Percentiles rank a stretch among this genome's conserved stretches.
These are phyloP conservation scores for Laguncularia racemosa DNA, from an alignment of 345 rosid species.

Conservation along the genomic window DNA sequence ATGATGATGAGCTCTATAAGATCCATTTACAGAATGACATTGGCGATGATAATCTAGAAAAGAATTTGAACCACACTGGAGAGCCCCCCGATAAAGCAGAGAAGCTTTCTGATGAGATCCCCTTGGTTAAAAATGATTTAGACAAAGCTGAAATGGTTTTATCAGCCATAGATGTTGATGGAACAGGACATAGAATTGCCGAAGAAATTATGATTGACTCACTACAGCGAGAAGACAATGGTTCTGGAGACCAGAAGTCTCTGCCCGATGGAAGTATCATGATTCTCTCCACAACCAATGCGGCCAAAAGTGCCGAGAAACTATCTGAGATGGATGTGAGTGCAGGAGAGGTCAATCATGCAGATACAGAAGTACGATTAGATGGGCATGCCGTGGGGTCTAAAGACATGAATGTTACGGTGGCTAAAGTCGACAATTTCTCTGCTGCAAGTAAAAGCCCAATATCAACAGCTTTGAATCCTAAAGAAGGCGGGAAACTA, in stretches of 20 bases:
- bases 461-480: slow-evolving; percentile 2
- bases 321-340: too few species aligned
- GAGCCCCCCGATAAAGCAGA: slow-evolving; percentile 11
- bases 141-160: slow-evolving; percentile 17
- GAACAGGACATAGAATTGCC: slow-evolving; percentile 5
- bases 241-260: slow-evolving; percentile 19
- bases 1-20: slow-evolving; percentile 32
- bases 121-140: slow-evolving; percentile 13
- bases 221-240: slow-evolving; percentile 18
- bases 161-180: slow-evolving; percentile 15
- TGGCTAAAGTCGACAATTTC: slow-evolving; percentile 6
- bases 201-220: slow-evolving; percentile 24
- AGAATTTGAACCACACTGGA: slow-evolving; percentile 10
- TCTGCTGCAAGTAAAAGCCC: not conserved
- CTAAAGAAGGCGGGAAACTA: slow-evolving; percentile 13
- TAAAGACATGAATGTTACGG: slow-evolving; percentile 1
- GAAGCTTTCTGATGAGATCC: slow-evolving; percentile 5
- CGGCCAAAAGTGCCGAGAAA: not conserved
- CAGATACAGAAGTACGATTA: slow-evolving; percentile 6
- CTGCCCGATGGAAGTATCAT: slow-evolving; percentile 15
- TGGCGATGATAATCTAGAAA: slow-evolving; percentile 13
- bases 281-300: slow-evolving; percentile 8
- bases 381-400: not conserved
- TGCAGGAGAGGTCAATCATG: slow-evolving; percentile 2
- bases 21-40: slow-evolving; percentile 29